Evolutionary conservation across 2,329 filamentous ascomycete species (phyloP), one percentile per base, ranked within the genome.

Genomic region (Colletotrichum sansevieriae): DNA sequence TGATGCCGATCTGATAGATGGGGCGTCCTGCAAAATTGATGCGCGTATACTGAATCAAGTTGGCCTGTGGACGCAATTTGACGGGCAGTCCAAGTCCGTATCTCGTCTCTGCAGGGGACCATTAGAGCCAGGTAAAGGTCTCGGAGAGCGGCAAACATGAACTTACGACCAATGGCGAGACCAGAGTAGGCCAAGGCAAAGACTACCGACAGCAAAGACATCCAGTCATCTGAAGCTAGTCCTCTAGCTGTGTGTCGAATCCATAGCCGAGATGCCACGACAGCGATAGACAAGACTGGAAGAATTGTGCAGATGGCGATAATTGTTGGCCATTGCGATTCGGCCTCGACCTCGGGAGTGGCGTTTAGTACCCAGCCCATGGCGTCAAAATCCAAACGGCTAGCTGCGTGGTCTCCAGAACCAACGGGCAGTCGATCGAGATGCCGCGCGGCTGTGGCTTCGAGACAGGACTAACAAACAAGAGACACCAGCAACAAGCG

Each of bases 351-450:
- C 72, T 83, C 82, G 7, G 81, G 77, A 8, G 82, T 76, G 57
- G 83, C 84, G 76, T 87, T 82, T 49, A 81, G 72, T 52, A 88
- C 84, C 85, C 84, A 87, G 64, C 76, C 79, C 84, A 86, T 87
- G 20, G 54, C 74, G 65, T 71, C 54, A 54, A 6, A 7, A 20
- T 11, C 20, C 35, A 7, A 8, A 35, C 25, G 20, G 46, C 35
- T 29, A 49, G 33, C 47, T 41, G 25, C 18, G 35, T 18, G 37
- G 25, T 51, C 9, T 13, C 29, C 8, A 29, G 41, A 62, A 18
- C 25, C 44, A 51, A 29, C 29, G 39, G 12, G 43, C 54, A 11
- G n/a, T 8, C 35, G 18, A 43, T 29, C 1, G 25, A 52, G 29
- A 10, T n/a, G 15, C 25, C 25, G 25, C 49, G n/a, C 22, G 4